Percentiles rank a stretch among this genome's conserved stretches.
Evolutionary conservation across 495 filamentous ascomycete species (phyloP).

Genomic region (Entonaema liquescens): DNA sequence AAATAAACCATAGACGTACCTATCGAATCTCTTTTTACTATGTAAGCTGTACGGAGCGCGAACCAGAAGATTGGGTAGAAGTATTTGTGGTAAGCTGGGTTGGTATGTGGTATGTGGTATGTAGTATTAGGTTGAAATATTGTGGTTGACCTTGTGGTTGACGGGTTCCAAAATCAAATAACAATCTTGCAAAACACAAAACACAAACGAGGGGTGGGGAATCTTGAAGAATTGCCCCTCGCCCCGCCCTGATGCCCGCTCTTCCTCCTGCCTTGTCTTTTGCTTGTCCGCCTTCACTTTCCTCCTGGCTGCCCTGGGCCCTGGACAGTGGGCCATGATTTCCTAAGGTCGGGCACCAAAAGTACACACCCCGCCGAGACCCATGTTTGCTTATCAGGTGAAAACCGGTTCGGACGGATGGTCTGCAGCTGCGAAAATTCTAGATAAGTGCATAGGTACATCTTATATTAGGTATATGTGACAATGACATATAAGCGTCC

Average conservation of each 20-base stretch:
- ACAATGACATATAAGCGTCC: background rate
- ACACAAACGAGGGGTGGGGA: constrained; percentile 38
- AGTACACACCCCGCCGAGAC: constrained; percentile 4
- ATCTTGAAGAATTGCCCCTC: constrained; percentile 35
- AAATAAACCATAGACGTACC: constrained; percentile 26
- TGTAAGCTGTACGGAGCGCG: background rate
- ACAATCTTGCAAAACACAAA: constrained; percentile 28
- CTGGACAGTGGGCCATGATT: constrained; percentile 3
- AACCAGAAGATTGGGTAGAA: constrained; percentile 33
- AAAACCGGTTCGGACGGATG: background rate
- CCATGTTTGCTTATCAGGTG: background rate
- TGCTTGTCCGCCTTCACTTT: constrained; percentile 1
- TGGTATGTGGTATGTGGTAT: constrained; percentile 3
- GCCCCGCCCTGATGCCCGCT: constrained; percentile 9
- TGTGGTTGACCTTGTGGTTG: constrained; percentile 24
- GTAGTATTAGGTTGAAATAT: constrained; percentile 40
- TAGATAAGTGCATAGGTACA: background rate
- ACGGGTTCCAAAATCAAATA: constrained; percentile 20
- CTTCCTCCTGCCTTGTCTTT: no score
- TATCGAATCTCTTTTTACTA: constrained; percentile 4
- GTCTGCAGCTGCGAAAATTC: background rate
- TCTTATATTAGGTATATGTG: background rate
- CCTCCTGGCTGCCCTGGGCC: background rate
- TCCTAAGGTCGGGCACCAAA: constrained; percentile 30
- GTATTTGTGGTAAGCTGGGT: background rate